Conservation (phyloP, 1,284 basidiomycete species). For the Gymnopus androsaceus region DNA sequence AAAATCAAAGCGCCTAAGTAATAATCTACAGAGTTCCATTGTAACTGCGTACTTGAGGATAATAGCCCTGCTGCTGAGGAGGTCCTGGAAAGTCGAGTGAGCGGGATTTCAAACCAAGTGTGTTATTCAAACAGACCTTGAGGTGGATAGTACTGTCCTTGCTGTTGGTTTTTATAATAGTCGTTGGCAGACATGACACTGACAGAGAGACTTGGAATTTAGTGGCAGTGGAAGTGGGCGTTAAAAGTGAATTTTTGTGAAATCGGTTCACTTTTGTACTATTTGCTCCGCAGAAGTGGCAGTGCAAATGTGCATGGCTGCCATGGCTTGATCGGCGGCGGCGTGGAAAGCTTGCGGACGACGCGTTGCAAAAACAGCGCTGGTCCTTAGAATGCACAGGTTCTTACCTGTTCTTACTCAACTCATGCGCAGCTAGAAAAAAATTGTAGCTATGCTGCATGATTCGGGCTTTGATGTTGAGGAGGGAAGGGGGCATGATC, state of each 20-base stretch:
- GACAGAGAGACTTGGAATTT: slow-evolving; percentile 2
- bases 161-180: slow-evolving; percentile 58
- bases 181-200: slow-evolving; percentile 74
- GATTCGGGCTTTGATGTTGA: too few species aligned
- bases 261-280: neutral
- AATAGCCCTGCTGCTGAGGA: slow-evolving; percentile 69
- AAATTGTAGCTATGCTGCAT: too few species aligned
- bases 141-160: slow-evolving; percentile 67
- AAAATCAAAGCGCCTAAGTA: neutral
- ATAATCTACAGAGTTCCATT: neutral
- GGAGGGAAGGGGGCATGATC: too few species aligned
- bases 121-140: slow-evolving; percentile 45
- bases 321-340: too few species aligned
- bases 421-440: too few species aligned
- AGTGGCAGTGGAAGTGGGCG: neutral
- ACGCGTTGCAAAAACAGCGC: too few species aligned
- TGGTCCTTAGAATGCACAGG: too few species aligned
- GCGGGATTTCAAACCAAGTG: too few species aligned
- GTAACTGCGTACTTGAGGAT: slow-evolving; percentile 56
- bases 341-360: too few species aligned
- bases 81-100: too few species aligned
- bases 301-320: too few species aligned
- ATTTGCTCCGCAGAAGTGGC: neutral
- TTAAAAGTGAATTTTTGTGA: neutral
- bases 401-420: too few species aligned